Percentiles rank a stretch among this genome's conserved stretches.
phyloP scores from a whole-genome alignment of 2,329 filamentous ascomycete species.

The Pyrenophora seminiperda region DNA sequence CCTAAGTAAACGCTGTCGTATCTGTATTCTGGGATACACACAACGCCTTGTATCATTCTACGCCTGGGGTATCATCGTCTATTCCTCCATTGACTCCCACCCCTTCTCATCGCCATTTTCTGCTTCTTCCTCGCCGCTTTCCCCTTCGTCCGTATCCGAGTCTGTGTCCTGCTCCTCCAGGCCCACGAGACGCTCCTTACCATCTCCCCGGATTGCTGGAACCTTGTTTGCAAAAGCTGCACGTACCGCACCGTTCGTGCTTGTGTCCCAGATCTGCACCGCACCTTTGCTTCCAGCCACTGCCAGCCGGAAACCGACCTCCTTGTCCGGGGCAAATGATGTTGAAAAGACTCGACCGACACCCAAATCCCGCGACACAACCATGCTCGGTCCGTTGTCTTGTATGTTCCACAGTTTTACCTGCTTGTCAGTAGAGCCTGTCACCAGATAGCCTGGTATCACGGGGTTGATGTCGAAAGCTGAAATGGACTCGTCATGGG shows the following conservation, averaged over 20 bases:
- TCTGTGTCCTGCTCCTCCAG: constrained; percentile 70
- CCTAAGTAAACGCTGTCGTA: neutral
- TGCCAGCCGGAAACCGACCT: constrained; percentile 88
- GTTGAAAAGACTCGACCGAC: constrained; percentile 95
- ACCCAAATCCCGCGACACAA: constrained; percentile 87
- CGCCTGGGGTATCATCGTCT: constrained; percentile 26
- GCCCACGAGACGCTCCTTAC: constrained; percentile 77
- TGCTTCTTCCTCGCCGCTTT: constrained; percentile 50
- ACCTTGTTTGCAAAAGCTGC: constrained; percentile 79
- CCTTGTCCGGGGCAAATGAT: constrained; percentile 84
- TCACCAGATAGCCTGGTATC: constrained; percentile 91
- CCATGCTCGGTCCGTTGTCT: constrained; percentile 80
- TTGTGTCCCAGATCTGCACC: constrained; percentile 95
- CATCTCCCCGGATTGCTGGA: constrained; percentile 63
- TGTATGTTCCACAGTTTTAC: constrained; percentile 97
- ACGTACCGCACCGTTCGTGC: constrained; percentile 87
- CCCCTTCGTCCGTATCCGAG: constrained; percentile 60
- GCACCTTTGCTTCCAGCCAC: constrained; percentile 93
- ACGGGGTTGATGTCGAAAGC: constrained; percentile 89
- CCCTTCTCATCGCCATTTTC: constrained; percentile 42
- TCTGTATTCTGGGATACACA: neutral
- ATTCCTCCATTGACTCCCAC: constrained; percentile 52
- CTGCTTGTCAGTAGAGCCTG: constrained; percentile 89
- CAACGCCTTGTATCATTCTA: neutral
- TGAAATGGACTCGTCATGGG: constrained; percentile 89